Base-by-base conservation (phyloP, 768 basidiomycete species). In the Calocera viscosa region DNA sequence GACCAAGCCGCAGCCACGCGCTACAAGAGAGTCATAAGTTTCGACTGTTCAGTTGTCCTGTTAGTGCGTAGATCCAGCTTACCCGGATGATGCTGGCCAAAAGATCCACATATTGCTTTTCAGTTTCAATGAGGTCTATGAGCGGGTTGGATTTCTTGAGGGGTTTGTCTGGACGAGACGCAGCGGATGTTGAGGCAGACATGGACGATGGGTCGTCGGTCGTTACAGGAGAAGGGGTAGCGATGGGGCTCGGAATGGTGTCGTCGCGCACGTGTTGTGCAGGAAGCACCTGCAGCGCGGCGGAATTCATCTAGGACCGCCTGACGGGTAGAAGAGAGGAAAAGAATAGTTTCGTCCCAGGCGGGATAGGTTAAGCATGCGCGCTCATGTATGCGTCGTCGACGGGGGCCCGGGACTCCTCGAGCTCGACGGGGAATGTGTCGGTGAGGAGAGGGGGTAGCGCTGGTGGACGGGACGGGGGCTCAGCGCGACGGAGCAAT, bases 1-100 rank as follows among this genome's bases (percentile, higher is more conserved):
- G 94, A 96, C 96, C 96, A 99, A 63, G 96, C 96, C n/a, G 88
- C 87, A 11, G 96, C 96, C 2, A 96, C 90, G 84, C 90, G 92
- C 94, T 98, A 74, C 17, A 66, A 22, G 32, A 11, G 49, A 32
- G n/a, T 16, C 64, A 11, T 0, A 11, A 33, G 68, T 38, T 24
- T 63, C 65, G n/a, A 26, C 70, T 33, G 63, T 67, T 66, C 24
- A 24, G 26, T 14, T 2, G 63, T 67, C 73, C 66, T 69, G 71
- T 32, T 47, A 66, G 40, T 67, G 32, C 43, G 68, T 65, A 63
- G 38, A 65, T 49, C 39, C 34, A 43, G 53, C 30, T 38, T 39
- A 94, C 95, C 73, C 94, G 84, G 71, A 99, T 96, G 72, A 97
- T 84, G 43, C 87, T 87, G 12, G 92, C 87, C 39, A 99, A 79